Conservation (phyloP, 1,284 basidiomycete genomes). For the Sanghuangporus sanghuang region DNA sequence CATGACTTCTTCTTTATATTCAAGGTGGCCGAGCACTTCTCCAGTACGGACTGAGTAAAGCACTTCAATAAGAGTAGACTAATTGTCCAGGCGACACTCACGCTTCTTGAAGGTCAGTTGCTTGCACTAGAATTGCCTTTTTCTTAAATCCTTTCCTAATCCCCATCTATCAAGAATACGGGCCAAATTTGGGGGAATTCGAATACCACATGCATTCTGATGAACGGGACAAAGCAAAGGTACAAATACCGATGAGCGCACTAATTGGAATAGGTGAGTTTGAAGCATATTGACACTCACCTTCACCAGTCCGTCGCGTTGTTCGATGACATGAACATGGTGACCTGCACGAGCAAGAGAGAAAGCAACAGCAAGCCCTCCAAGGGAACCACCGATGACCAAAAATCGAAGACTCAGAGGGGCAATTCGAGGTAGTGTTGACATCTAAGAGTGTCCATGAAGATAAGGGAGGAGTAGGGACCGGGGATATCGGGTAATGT, state of each 20-base stretch:
- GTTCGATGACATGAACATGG: constrained; percentile 46
- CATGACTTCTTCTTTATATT: constrained; percentile 50
- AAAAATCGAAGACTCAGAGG: constrained; percentile 20
- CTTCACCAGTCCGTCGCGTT: constrained; percentile 29
- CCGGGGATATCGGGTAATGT: too few relatives aligned
- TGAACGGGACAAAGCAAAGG: constrained; percentile 1
- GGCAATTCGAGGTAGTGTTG: constrained; percentile 4
- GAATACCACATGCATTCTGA: constrained; percentile 29
- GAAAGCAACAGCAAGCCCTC: constrained; percentile 47
- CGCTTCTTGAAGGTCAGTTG: constrained; percentile 15
- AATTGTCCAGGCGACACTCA: neutral
- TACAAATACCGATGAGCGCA: neutral
- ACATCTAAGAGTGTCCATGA: constrained; percentile 5
- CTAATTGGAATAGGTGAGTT: neutral
- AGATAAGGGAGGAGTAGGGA: neutral
- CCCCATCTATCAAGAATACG: constrained; percentile 27
- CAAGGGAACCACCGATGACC: constrained; percentile 24
- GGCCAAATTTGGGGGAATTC: constrained; percentile 28
- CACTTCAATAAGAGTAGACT: neutral
- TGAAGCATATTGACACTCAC: constrained; percentile 22
- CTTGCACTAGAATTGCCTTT: constrained; percentile 15
- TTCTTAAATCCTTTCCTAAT: constrained; percentile 22
- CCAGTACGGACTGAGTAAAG: constrained; percentile 36
- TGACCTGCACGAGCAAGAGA: constrained; percentile 46
- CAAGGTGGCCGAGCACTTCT: constrained; percentile 39